Percentiles rank a stretch among this genome's conserved stretches.
These are phyloP conservation scores for Trichocladium uniseriatum DNA, from an alignment of 495 filamentous ascomycete genomes.

Conservation along the genomic window DNA sequence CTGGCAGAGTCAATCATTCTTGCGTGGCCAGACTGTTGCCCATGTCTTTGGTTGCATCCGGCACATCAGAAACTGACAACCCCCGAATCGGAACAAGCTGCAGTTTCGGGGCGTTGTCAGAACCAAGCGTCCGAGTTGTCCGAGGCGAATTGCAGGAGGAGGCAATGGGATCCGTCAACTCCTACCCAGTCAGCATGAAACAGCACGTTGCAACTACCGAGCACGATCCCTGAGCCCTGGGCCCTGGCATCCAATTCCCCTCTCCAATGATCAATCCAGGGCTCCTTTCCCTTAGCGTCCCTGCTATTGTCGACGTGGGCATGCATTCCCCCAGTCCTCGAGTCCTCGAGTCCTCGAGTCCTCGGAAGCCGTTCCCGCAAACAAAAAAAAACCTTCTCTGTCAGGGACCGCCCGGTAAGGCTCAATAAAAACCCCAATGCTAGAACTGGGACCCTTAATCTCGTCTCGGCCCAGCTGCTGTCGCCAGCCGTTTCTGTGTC, in stretches of 20 bases:
- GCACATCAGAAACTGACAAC: background rate
- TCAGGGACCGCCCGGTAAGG: conserved; percentile 1
- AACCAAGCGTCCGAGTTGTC: background rate
- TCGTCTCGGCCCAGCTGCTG: background rate
- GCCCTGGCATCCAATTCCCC: background rate
- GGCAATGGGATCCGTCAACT: background rate
- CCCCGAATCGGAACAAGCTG: background rate
- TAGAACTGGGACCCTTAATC: background rate
- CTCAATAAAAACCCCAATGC: conserved; percentile 3
- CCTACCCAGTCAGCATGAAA: background rate
- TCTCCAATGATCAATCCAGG: background rate
- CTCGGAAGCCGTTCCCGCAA: no score
- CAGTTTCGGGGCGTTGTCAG: conserved; percentile 6
- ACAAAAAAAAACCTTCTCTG: no score
- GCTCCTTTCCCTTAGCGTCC: background rate
- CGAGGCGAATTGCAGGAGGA: background rate
- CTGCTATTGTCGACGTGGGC: background rate
- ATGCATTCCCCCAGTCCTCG: conserved; percentile 8
- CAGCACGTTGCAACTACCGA: background rate
- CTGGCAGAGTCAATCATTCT: no score
- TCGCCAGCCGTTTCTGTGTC: background rate
- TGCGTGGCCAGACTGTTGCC: background rate
- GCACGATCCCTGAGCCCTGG: background rate
- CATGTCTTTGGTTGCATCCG: background rate
- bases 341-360: no score